Base-by-base conservation (phyloP, 2,329 filamentous ascomycete species). In the Penicillium brevicompactum region DNA sequence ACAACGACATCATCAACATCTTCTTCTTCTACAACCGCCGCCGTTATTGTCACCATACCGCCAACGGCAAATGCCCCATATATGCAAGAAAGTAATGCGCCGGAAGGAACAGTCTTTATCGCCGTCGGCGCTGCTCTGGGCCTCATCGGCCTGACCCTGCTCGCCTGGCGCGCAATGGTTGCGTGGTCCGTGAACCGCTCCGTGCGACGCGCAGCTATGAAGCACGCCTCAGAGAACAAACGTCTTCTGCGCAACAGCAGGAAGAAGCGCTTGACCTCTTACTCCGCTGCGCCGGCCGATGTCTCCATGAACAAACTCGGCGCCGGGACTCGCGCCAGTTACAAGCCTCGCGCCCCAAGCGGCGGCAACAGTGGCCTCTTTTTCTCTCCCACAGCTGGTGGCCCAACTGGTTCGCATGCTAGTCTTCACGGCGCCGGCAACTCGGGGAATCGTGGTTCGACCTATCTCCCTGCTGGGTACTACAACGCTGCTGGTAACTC, bases 81-180 rank as follows among this genome's bases (percentile, higher is more conserved):
- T 71, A 96, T 97, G 91, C 88, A 92, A 69, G 87, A 88, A 67
- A 95, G 92, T 1, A 87, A 77, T 50, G 81, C 92, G 10, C 94
- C 94, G 2, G 90, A 97, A 68, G 94, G 94, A 51, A 97, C 93
- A 4, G 89, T 99, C 56, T 99, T 99, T 78, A 99, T 99, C 67
- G 89, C 87, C 21, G 94, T 97, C 1, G 94, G 94, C 44, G 89
- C 92, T 24, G 88, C 91, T 27, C 84, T 99, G 6, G 94, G 91
- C 14, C 88, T 92, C 62, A 85, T 97, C 60, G 91, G 87, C 10
- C 79, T 91, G 8, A 87, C 86, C n/a, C 85, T 97, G 43, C 81
- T 99, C 11, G 81, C 89, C 55, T 99, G 94, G 94, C 90, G 93
- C 57, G 87, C 83, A 48, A 83, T 97, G 53, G 87, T 97, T 56